Percentiles rank a stretch among this genome's conserved stretches.
phyloP scores from a whole-genome alignment of 306 rosid species.

The Sicyos edulis region DNA sequence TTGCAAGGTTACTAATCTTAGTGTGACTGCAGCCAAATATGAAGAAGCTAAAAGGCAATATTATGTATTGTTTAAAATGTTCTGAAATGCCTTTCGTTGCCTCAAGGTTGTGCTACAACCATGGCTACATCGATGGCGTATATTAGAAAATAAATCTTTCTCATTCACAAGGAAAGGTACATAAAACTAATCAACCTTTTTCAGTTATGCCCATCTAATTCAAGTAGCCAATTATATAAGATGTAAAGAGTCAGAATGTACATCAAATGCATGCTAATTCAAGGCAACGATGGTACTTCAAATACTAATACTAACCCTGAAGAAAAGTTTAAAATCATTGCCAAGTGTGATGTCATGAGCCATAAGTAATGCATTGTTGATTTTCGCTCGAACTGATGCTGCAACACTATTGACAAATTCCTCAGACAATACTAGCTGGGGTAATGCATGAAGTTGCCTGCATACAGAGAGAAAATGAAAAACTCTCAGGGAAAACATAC shows the following conservation, averaged over 20 bases:
- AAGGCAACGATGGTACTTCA: background rate
- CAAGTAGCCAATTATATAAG: background rate
- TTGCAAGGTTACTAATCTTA: slow-evolving; percentile 24
- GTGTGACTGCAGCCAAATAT: background rate
- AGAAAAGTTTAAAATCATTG: slow-evolving; percentile 76
- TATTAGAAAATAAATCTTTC: background rate
- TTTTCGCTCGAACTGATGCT: slow-evolving; percentile 84
- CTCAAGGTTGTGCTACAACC: background rate
- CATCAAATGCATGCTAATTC: background rate
- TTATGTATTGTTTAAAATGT: slow-evolving; percentile 1
- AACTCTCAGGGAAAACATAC: background rate
- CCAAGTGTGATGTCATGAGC: slow-evolving; percentile 96
- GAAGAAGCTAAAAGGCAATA: background rate
- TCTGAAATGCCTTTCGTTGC: background rate
- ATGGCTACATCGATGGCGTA: background rate
- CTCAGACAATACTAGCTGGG: slow-evolving; percentile 81
- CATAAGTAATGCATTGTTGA: slow-evolving; percentile 69
- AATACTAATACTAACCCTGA: slow-evolving; percentile 54
- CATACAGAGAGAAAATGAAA: slow-evolving; percentile 15
- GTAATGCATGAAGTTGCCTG: slow-evolving; percentile 65
- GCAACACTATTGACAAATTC: slow-evolving; percentile 89
- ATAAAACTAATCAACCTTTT: background rate
- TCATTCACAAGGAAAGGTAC: background rate
- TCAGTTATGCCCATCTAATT: background rate
- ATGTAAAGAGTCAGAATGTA: background rate